Evolutionary conservation across 2,329 filamentous ascomycete species (phyloP), one percentile per base, ranked within the genome.

Genomic region (Sporothrix variecibatus): DNA sequence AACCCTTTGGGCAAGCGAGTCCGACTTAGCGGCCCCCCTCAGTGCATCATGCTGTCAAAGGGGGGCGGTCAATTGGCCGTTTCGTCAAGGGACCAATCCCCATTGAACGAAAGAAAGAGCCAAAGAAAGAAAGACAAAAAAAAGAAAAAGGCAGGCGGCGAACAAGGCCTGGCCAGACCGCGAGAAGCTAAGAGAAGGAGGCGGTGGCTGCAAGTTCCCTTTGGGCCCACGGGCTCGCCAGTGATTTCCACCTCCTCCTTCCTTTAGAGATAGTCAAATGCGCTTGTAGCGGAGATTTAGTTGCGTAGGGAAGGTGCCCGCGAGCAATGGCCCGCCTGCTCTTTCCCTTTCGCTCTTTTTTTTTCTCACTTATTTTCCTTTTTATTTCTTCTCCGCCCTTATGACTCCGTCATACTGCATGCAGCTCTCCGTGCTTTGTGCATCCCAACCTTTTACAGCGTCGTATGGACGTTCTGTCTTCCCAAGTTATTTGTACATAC

Each of bases 1-100:
- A 71, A 56, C 73, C 69, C 40, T 49, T 60, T 74, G n/a, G 49
- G 73, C 34, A 74, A 74, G 58, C 68, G 28, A 40, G 60, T 34
- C 68, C 73, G 68, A 17, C 23, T 9, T 34, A 43, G 46, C 72
- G 46, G 49, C 49, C 43, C 67, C 67, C 46, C 67, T 69, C 43
- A 26, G 8, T 23, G 40, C 40, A 11, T 12, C 40, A 51, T 31
- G 65, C 65, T 49, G 26, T 68, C 40, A 34, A 28, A 46, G 62
- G 38, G n/a, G n/a, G 8, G 60, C n/a, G 38, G 38, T 12, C 62
- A 46, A 43, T 65, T 46, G 62, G 38, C 15, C 38, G 17, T n/a
- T 38, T 17, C 7, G 12, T 64, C 12, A 26, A 34, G 31, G 31
- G 58, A 62, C 28, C 28, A n/a, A 62, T 23, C 51, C 20, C 23